phyloP scores from a whole-genome alignment of 2,329 filamentous ascomycete species.

The Calonectria multiphialidica region DNA sequence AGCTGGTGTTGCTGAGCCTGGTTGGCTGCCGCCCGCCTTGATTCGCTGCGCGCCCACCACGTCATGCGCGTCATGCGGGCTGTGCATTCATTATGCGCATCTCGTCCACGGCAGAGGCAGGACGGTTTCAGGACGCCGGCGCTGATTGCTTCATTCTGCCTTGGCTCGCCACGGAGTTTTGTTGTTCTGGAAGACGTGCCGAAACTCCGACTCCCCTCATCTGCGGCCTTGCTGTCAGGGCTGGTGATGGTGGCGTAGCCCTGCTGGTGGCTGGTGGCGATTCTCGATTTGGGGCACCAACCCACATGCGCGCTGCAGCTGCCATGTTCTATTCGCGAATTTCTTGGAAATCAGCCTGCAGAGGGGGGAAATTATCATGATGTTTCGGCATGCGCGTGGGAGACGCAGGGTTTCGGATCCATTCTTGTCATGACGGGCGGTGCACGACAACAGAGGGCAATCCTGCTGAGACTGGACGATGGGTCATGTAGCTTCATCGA shows the following conservation, averaged over 20 bases:
- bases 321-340: neutral
- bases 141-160: neutral
- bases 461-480: neutral
- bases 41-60: neutral
- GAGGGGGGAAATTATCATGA: neutral
- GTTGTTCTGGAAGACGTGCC: neutral
- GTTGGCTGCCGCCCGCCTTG: neutral
- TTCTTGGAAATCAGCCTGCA: neutral
- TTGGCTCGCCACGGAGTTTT: neutral
- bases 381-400: neutral
- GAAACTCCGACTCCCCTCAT: neutral
- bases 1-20: neutral
- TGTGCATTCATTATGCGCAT: slow-evolving; percentile 3
- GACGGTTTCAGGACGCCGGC: neutral
- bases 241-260: neutral
- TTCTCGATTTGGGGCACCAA: neutral
- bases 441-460: neutral
- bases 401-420: neutral
- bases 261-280: neutral
- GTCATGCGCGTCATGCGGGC: neutral
- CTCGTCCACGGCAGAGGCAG: neutral
- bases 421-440: neutral
- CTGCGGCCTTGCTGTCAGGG: neutral
- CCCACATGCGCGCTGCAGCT: neutral
- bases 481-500: neutral